These are phyloP conservation scores for Rhododendron vialii DNA, from an alignment of 148 eudicot genomes.

Conservation along the genomic window DNA sequence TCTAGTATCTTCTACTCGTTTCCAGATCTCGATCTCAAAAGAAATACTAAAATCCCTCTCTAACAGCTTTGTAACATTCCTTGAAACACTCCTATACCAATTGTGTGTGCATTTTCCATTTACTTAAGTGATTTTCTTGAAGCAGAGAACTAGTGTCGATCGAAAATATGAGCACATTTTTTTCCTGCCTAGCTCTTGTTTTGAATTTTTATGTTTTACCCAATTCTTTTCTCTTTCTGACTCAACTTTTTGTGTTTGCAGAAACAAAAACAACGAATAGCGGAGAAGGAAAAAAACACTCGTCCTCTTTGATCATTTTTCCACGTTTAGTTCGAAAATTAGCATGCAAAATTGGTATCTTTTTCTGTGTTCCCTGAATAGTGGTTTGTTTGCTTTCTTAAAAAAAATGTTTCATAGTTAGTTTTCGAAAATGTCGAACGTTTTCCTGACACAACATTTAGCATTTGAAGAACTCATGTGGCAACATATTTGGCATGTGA, in stretches of 20 bases:
- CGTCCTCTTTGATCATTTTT: not conserved
- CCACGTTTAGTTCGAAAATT: not conserved
- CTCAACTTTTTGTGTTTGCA: not conserved
- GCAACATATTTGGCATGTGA: not conserved
- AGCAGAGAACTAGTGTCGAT: not conserved
- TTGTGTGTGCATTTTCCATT: not conserved
- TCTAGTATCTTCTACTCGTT: not conserved
- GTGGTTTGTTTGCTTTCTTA: not conserved
- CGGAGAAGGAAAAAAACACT: not conserved
- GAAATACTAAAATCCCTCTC: too few relatives aligned
- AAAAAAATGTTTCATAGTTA: not conserved
- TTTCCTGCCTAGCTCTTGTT: not conserved
- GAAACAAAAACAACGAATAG: not conserved
- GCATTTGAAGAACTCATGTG: not conserved
- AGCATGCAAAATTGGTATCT: not conserved
- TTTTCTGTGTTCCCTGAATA: not conserved
- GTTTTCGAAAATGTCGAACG: not conserved
- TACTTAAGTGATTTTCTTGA: not conserved
- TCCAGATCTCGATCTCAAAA: too few relatives aligned
- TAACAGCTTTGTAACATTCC: not conserved
- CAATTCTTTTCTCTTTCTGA: not conserved
- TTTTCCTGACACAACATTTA: not conserved
- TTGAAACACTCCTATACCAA: not conserved
- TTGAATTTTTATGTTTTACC: not conserved
- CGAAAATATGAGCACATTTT: not conserved